Conservation (phyloP, 139 green algal species). For the Closterium sp. region DNA sequence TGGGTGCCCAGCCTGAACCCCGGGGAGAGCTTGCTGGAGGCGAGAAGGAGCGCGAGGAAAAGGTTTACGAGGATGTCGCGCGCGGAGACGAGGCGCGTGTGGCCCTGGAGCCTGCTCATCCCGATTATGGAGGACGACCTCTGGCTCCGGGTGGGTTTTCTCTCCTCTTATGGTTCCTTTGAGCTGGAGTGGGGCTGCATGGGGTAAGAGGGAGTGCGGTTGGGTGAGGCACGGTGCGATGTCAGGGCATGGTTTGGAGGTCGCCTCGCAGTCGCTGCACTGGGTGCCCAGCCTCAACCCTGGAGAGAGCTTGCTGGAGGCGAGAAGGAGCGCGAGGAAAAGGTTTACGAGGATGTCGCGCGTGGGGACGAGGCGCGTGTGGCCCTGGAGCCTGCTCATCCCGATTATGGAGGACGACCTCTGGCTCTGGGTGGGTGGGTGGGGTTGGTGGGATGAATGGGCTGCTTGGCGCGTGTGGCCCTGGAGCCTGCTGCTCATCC, state of each 20-base stretch:
- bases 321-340: too few relatives aligned
- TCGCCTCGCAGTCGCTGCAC: not conserved
- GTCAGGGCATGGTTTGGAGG: slow-evolving; percentile 1
- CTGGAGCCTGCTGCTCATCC: not conserved
- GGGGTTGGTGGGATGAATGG: too few relatives aligned
- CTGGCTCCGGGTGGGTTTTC: not conserved
- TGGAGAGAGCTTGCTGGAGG: too few relatives aligned
- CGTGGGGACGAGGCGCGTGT: not conserved
- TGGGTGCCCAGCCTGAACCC: not conserved
- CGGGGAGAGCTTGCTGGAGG: not conserved
- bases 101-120: not conserved
- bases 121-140: slow-evolving; percentile 6
- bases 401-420: slow-evolving; percentile 6
- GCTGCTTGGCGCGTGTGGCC: slow-evolving; percentile 1
- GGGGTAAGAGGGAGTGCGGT: not conserved
- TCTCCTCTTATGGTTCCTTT: too few relatives aligned
- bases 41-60: not conserved
- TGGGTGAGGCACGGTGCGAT: not conserved
- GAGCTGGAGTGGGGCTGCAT: too few relatives aligned
- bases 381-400: not conserved
- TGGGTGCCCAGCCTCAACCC: not conserved
- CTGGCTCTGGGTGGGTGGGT: too few relatives aligned
- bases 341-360: too few relatives aligned
- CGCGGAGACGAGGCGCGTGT: not conserved
- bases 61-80: not conserved